phyloP scores from a whole-genome alignment of 164 flowering plant species.

The Euptelea pleiosperma region DNA sequence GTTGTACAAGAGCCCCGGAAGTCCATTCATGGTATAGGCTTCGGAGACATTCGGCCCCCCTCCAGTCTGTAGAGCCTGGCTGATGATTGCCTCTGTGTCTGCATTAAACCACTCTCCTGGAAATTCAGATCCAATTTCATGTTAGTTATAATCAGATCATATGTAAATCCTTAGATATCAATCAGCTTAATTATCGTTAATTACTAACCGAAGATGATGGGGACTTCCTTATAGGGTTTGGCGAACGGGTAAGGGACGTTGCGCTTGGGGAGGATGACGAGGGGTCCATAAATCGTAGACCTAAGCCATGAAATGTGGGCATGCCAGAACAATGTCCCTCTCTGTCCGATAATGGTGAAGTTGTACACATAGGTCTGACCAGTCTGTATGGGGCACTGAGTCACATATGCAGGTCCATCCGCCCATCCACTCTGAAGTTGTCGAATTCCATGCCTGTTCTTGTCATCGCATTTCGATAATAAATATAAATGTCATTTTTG shows the following conservation, averaged over 20 bases:
- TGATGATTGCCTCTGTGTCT: conserved; percentile 56
- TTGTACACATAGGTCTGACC: conserved; percentile 58
- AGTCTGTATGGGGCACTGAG: conserved; percentile 69
- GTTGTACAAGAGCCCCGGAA: conserved; percentile 63
- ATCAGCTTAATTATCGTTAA: background rate
- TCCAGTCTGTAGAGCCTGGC: conserved; percentile 57
- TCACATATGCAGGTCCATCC: conserved; percentile 63
- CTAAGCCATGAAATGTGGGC: conserved; percentile 68
- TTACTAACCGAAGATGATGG: conserved; percentile 52
- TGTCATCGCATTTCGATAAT: too few relatives aligned
- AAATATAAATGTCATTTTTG: too few relatives aligned
- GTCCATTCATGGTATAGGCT: conserved; percentile 74
- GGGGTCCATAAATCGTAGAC: conserved; percentile 55
- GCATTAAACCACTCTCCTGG: conserved; percentile 73
- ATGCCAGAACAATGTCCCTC: conserved; percentile 60
- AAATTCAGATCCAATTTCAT: background rate
- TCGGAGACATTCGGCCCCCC: conserved; percentile 69
- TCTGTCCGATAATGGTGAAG: conserved; percentile 54
- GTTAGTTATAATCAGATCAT: too few relatives aligned
- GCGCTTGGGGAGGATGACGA: conserved; percentile 57
- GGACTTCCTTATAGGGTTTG: conserved; percentile 58
- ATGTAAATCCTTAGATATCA: too few relatives aligned
- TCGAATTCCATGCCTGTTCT: conserved; percentile 60
- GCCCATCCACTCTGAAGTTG: conserved; percentile 61
- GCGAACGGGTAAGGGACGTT: conserved; percentile 44